Conservation (phyloP, 1,284 basidiomycete genomes). For the Pterulicium gracile region DNA sequence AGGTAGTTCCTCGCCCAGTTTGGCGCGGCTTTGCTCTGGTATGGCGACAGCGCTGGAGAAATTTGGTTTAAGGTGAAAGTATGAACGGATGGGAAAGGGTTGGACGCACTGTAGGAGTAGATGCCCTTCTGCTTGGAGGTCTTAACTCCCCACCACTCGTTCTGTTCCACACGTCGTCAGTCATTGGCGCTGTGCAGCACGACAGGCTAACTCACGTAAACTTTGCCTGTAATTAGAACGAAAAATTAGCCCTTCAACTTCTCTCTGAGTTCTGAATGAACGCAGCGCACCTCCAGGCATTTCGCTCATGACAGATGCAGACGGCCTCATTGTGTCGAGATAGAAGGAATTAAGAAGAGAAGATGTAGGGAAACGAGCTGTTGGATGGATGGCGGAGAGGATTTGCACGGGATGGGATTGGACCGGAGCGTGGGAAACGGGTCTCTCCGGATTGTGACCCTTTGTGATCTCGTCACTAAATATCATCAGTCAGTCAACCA, state of each 20-base stretch:
- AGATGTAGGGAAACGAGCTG: no score
- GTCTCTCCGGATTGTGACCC: no score
- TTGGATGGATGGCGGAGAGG: no score
- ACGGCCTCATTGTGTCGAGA: constrained; percentile 57
- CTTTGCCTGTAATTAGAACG: constrained; percentile 38
- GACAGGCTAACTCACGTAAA: constrained; percentile 44
- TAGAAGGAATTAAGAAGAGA: constrained; percentile 17
- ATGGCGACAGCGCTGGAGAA: constrained; percentile 67
- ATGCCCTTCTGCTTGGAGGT: constrained; percentile 70
- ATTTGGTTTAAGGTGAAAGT: constrained; percentile 4
- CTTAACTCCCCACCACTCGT: constrained; percentile 88
- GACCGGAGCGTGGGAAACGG: no score
- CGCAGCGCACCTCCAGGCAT: constrained; percentile 68
- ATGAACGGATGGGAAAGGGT: constrained; percentile 5
- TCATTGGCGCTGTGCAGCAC: neutral
- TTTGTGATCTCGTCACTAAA: no score
- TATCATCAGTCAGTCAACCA: no score
- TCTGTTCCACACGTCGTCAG: constrained; percentile 30
- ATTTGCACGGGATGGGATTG: no score
- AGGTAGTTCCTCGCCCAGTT: constrained; percentile 68
- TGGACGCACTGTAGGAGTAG: constrained; percentile 64
- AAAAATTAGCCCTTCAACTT: no score
- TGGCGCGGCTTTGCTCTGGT: constrained; percentile 64
- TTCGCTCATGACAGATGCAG: constrained; percentile 45
- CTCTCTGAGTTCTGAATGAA: constrained; percentile 1